A percentile compares a stretch with the other conserved stretches of the same genome.
Evolutionary conservation across 306 rosid genomes (phyloP).

Genomic region (Trifolium dubium): DNA sequence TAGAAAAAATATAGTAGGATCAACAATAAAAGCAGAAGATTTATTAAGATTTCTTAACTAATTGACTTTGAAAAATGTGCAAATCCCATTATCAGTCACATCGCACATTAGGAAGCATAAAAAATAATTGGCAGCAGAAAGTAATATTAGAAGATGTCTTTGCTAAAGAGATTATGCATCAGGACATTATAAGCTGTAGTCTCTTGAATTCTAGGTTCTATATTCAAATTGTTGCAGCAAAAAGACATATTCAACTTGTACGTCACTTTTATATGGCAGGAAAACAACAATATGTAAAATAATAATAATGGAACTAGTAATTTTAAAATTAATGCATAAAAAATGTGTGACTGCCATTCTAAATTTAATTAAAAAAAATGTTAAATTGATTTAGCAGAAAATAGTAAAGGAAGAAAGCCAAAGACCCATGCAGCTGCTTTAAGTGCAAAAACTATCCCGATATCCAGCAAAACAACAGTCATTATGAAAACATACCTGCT

Average conservation of each 20-base stretch:
- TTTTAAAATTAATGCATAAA: constrained; percentile 9
- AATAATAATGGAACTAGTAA: constrained; percentile 12
- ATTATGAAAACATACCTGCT: constrained; percentile 61
- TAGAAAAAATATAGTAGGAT: constrained; percentile 44
- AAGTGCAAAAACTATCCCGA: neutral
- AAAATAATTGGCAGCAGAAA: constrained; percentile 1
- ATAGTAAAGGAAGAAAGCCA: constrained; percentile 6
- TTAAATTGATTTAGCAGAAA: constrained; percentile 15
- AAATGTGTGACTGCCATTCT: neutral
- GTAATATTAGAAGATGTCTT: constrained; percentile 8
- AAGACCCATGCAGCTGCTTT: neutral
- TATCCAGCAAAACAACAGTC: constrained; percentile 19
- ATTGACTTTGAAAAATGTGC: constrained; percentile 18
- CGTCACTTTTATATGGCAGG: constrained; percentile 2
- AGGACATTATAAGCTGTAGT: neutral
- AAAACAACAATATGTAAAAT: constrained; percentile 13
- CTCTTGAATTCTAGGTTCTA: constrained; percentile 16
- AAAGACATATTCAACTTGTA: constrained; percentile 12
- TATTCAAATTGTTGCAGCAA: constrained; percentile 6
- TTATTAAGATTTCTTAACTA: constrained; percentile 23
- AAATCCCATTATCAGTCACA: constrained; percentile 17
- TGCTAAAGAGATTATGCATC: constrained; percentile 17
- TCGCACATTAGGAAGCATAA: constrained; percentile 7
- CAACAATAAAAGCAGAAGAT: constrained; percentile 17
- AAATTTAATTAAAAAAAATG: constrained; percentile 10